Evolutionary conservation across 768 basidiomycete genomes (phyloP).

Genomic region (Collybiopsis confluens): DNA sequence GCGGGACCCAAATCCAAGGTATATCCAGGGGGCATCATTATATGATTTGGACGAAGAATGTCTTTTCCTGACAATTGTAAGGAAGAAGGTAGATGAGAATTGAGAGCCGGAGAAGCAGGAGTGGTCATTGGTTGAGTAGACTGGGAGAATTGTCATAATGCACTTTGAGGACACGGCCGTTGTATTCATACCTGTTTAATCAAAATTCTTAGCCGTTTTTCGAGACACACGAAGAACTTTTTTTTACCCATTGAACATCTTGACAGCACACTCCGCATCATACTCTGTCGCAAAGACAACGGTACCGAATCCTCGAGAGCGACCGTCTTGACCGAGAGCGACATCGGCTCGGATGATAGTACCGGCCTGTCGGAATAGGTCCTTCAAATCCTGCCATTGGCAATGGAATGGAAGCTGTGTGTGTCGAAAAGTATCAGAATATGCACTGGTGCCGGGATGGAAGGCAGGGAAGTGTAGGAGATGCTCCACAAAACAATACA

Average conservation of each 20-base stretch:
- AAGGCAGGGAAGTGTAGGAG: conserved; percentile 10
- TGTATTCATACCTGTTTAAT: conserved; percentile 71
- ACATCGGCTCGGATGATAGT: conserved; percentile 90
- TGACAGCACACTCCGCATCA: conserved; percentile 81
- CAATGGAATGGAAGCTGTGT: conserved; percentile 83
- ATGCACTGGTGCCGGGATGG: background rate
- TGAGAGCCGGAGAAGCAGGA: conserved; percentile 19
- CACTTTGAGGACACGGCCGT: conserved; percentile 83
- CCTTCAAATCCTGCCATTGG: conserved; percentile 98
- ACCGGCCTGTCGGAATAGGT: conserved; percentile 89
- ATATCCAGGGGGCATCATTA: conserved; percentile 30
- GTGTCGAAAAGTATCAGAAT: background rate
- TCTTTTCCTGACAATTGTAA: conserved; percentile 1
- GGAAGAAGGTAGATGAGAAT: conserved; percentile 7
- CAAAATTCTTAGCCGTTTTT: conserved; percentile 1
- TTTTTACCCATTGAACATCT: conserved; percentile 88
- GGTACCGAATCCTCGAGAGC: conserved; percentile 90
- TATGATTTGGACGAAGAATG: conserved; percentile 20
- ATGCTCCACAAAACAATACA: conserved; percentile 17
- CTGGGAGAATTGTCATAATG: conserved; percentile 80
- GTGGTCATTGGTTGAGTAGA: conserved; percentile 18
- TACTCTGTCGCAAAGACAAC: conserved; percentile 80
- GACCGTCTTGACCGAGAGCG: conserved; percentile 80
- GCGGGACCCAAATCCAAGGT: conserved; percentile 33
- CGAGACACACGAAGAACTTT: background rate